phyloP scores from a whole-genome alignment of 495 filamentous ascomycete genomes.

The Penicillium subrubescens region DNA sequence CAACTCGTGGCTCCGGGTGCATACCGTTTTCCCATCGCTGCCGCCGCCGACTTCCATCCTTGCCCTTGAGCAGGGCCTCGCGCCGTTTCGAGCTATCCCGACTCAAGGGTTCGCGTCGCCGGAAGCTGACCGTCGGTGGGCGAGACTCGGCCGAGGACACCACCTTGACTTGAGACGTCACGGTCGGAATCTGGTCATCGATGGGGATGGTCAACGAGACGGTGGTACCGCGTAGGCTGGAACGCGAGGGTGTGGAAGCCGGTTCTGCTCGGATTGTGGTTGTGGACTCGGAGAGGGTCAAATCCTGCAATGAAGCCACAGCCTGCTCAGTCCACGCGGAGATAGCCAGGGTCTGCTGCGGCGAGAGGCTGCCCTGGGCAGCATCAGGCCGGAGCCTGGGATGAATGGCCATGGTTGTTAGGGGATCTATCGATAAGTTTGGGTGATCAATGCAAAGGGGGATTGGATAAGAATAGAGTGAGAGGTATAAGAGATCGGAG shows the following conservation, averaged over 20 bases:
- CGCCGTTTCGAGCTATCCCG: constrained; percentile 67
- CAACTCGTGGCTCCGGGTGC: constrained; percentile 17
- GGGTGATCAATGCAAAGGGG: constrained; percentile 1
- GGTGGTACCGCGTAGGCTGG: constrained; percentile 39
- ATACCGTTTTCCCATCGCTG: constrained; percentile 96
- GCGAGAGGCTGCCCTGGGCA: constrained; percentile 37
- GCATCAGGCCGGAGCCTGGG: constrained; percentile 34
- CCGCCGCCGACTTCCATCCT: constrained; percentile 84
- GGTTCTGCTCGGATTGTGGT: constrained; percentile 14
- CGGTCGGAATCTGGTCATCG: constrained; percentile 41
- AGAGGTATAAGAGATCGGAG: constrained; percentile 6
- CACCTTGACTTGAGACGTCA: constrained; percentile 28
- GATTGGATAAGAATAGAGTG: not conserved
- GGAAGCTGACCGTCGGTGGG: constrained; percentile 38
- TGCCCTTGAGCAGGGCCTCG: constrained; percentile 84
- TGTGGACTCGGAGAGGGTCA: constrained; percentile 42
- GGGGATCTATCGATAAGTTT: not conserved
- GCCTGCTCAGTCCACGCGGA: constrained; percentile 57
- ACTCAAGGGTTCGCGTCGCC: constrained; percentile 51
- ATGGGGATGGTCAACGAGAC: constrained; percentile 53
- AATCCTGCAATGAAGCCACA: constrained; percentile 42
- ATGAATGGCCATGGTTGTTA: constrained; percentile 43
- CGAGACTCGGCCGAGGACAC: constrained; percentile 21
- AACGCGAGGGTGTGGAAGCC: constrained; percentile 29
- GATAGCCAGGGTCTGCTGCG: constrained; percentile 49